Evolutionary conservation across 108 stramenopile genomes (phyloP).

Genomic region (Cyclotella kingstonii): DNA sequence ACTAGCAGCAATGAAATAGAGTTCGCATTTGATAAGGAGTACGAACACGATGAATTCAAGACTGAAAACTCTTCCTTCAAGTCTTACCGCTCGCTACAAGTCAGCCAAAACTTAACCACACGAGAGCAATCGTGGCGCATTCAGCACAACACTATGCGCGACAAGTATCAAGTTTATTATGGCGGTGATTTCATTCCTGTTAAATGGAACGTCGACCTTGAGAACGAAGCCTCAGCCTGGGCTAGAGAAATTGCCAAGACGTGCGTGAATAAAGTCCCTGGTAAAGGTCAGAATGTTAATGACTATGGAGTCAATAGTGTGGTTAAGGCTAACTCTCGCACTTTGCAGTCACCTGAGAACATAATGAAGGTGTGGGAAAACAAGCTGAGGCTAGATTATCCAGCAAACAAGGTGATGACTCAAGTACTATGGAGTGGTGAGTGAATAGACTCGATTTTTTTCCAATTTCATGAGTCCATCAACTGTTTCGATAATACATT

Average conservation of each 20-base stretch:
- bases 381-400: neutral
- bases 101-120: no score
- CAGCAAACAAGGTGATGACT: slow-evolving; percentile 7
- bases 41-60: neutral
- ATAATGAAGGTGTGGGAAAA: slow-evolving; percentile 10
- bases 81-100: no score
- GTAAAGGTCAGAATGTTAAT: neutral
- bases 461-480: no score
- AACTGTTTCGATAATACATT: neutral
- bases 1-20: no score
- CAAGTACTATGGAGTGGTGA: slow-evolving; percentile 9
- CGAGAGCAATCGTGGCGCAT: slow-evolving; percentile 2
- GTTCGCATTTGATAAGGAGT: no score
- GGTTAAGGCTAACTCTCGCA: neutral
- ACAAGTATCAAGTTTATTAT: slow-evolving; percentile 1
- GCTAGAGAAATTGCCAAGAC: slow-evolving; percentile 4
- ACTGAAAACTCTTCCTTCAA: no score
- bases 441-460: neutral
- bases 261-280: slow-evolving; percentile 4
- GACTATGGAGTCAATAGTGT: slow-evolving; percentile 6
- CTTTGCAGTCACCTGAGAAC: neutral
- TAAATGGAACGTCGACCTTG: neutral
- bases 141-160: slow-evolving; percentile 8
- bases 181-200: neutral
- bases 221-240: slow-evolving; percentile 7